Evolutionary conservation across 1,139 yeast genomes (phyloP).

Genomic region (Nakaseomyces glabratus): DNA sequence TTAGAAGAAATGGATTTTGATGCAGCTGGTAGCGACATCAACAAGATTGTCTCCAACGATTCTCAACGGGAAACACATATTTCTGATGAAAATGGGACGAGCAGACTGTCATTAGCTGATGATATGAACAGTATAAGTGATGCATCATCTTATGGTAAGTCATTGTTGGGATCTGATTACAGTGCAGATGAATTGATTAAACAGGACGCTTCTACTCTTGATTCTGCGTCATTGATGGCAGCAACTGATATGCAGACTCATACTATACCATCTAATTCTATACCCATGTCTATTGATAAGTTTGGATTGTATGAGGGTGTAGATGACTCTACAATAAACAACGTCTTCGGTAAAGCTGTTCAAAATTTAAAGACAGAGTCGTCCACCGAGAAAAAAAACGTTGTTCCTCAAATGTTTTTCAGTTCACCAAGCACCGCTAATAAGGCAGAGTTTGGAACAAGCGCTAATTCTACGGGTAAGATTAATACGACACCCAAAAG

Average conservation of each 20-base stretch:
- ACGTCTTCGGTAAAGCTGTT: conserved; percentile 21
- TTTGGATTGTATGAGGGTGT: conserved; percentile 24
- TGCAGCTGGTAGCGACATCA: conserved; percentile 10
- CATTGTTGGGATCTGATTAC: conserved; percentile 34
- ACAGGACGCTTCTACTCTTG: conserved; percentile 17
- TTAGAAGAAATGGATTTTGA: conserved; percentile 22
- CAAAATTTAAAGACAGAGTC: conserved; percentile 13
- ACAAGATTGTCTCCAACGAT: conserved; percentile 8
- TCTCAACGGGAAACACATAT: conserved; percentile 9
- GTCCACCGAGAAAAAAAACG: conserved; percentile 4
- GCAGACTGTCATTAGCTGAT: conserved; percentile 10
- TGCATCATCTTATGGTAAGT: conserved; percentile 33
- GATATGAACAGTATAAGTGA: conserved; percentile 27
- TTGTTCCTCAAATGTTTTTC: background rate
- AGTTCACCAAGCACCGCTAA: too few relatives aligned
- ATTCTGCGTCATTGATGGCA: conserved; percentile 14
- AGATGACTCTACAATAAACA: conserved; percentile 22
- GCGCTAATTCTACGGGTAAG: conserved; percentile 1
- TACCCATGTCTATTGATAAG: conserved; percentile 22
- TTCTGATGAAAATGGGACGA: conserved; percentile 8
- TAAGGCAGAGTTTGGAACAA: too few relatives aligned
- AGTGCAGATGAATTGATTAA: conserved; percentile 28
- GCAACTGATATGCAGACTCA: conserved; percentile 17
- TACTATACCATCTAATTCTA: conserved; percentile 20
- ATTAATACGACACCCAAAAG: background rate